Conservation (phyloP, 208 protist genomes). For the Angomonas ambiguus region DNA sequence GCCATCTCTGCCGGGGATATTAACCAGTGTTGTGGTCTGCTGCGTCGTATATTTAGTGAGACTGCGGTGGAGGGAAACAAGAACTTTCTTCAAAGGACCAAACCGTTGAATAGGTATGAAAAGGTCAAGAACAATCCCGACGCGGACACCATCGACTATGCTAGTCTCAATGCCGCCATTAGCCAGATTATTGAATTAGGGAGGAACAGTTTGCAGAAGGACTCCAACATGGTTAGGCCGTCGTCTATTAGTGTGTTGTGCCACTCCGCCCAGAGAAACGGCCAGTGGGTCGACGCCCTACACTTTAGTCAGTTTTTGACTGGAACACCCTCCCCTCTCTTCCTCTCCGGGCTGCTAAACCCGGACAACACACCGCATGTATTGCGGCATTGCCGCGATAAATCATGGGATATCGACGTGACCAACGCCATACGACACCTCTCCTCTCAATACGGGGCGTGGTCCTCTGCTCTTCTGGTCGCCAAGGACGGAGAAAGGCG, state of each 20-base stretch:
- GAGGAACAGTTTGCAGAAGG: slow-evolving; percentile 29
- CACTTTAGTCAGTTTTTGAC: slow-evolving; percentile 41
- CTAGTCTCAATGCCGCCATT: background rate
- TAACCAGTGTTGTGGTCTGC: slow-evolving; percentile 78
- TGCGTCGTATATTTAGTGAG: slow-evolving; percentile 71
- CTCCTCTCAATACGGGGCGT: slow-evolving; percentile 58
- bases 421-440: slow-evolving; percentile 61
- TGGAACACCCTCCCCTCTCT: slow-evolving; percentile 55
- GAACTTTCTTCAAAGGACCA: background rate
- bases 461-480: slow-evolving; percentile 52
- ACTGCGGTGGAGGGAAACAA: slow-evolving; percentile 1
- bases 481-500: slow-evolving; percentile 57
- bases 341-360: slow-evolving; percentile 65
- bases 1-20: slow-evolving; percentile 53
- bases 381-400: slow-evolving; percentile 26
- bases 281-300: slow-evolving; percentile 66
- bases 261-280: slow-evolving; percentile 67
- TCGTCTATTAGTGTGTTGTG: slow-evolving; percentile 70
- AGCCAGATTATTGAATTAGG: slow-evolving; percentile 36
- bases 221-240: slow-evolving; percentile 44
- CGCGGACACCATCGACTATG: background rate
- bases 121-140: background rate
- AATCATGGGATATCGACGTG: slow-evolving; percentile 56
- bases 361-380: slow-evolving; percentile 46
- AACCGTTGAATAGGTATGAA: background rate